Conservation (phyloP, 1,139 yeast genomes). For the Suhomyces bokatorum region DNA sequence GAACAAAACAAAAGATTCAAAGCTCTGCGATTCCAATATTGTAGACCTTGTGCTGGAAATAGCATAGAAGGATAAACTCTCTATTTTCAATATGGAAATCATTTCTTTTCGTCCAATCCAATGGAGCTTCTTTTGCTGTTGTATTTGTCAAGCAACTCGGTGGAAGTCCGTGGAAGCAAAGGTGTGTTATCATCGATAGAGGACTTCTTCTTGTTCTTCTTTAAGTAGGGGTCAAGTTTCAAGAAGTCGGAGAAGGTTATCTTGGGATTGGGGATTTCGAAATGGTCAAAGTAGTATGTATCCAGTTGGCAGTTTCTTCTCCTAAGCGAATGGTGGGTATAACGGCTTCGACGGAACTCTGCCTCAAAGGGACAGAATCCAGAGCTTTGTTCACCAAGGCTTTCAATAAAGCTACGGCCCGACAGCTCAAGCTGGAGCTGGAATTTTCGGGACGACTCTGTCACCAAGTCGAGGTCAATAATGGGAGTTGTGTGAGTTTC, state of each 20-base stretch:
- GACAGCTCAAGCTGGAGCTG: background rate
- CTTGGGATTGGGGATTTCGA: background rate
- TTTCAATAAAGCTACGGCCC: background rate
- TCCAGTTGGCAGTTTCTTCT: background rate
- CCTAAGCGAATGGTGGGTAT: background rate
- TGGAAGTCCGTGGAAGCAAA: too few relatives aligned
- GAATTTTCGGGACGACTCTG: slow-evolving; percentile 12
- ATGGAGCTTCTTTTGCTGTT: too few relatives aligned
- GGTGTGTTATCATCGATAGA: too few relatives aligned
- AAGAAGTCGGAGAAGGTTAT: background rate
- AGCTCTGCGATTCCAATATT: too few relatives aligned
- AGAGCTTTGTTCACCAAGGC: background rate
- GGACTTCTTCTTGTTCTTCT: background rate
- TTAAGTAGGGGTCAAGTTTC: background rate
- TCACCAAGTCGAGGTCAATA: slow-evolving; percentile 16
- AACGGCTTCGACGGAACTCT: background rate
- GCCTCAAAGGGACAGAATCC: background rate
- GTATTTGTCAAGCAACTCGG: too few relatives aligned
- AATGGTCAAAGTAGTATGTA: background rate
- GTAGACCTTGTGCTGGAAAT: too few relatives aligned
- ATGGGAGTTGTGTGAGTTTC: slow-evolving; percentile 2
- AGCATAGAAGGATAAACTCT: too few relatives aligned
- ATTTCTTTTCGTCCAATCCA: too few relatives aligned
- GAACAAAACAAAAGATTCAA: too few relatives aligned
- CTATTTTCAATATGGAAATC: too few relatives aligned